Conservation (phyloP, 2,329 filamentous ascomycete species). For the Penicillium sp. region DNA sequence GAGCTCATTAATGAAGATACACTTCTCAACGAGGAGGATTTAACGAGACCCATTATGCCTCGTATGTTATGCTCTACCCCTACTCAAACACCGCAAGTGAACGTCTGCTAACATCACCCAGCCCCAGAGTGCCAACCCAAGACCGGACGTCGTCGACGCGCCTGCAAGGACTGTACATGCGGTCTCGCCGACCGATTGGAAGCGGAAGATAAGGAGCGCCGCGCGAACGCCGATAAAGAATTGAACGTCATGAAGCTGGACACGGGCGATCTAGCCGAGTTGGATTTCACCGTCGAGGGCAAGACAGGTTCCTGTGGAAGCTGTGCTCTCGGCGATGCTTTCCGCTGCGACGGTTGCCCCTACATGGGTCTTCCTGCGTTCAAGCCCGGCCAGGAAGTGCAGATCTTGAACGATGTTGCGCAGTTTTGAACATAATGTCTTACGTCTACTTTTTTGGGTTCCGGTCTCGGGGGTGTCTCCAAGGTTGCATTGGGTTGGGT, state of each 20-base stretch:
- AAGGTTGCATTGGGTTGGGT: neutral
- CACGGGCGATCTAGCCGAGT: slow-evolving; percentile 73
- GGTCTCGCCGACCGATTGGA: slow-evolving; percentile 83
- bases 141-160: slow-evolving; percentile 75
- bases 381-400: slow-evolving; percentile 94
- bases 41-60: slow-evolving; percentile 73
- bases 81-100: neutral
- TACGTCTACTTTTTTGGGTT: neutral
- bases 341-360: slow-evolving; percentile 73
- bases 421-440: slow-evolving; percentile 61
- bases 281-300: slow-evolving; percentile 97
- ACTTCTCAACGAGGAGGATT: slow-evolving; percentile 81
- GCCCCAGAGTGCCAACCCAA: slow-evolving; percentile 87
- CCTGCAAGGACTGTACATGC: slow-evolving; percentile 98
- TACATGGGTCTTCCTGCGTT: slow-evolving; percentile 93
- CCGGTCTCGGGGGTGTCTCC: slow-evolving; percentile 1
- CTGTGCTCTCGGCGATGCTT: slow-evolving; percentile 90
- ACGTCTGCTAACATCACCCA: slow-evolving; percentile 34
- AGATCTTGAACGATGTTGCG: slow-evolving; percentile 79
- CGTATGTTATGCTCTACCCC: slow-evolving; percentile 66
- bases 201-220: slow-evolving; percentile 75
- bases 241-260: slow-evolving; percentile 63
- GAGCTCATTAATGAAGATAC: slow-evolving; percentile 91
- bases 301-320: slow-evolving; percentile 95
- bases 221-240: slow-evolving; percentile 63